Base-by-base conservation (phyloP, 75 land plant species). In the Ceratopteris richardii region DNA sequence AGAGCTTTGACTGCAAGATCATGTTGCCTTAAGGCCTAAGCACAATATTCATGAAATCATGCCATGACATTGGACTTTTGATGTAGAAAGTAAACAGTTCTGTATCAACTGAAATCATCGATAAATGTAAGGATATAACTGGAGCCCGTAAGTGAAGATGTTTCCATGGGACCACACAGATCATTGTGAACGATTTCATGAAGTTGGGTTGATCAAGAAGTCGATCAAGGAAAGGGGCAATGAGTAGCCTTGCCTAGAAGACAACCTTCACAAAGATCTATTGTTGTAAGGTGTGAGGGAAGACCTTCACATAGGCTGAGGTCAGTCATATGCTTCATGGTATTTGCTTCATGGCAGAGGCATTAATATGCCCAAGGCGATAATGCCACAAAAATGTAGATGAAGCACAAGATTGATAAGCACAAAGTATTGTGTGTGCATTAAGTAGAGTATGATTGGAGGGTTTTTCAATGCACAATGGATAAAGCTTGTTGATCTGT, bases 91-190 rank as follows among this genome's bases (percentile, higher is more conserved):
- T 69, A 69, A 3, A 62, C 55, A 36, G 31, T 61, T 6, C 44
- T 62, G 27, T 56, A 62, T n/a, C 54, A 2, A 1, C 23, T 63
- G 33, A 14, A 70, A 29, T 70, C 66, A 58, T 70, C 66, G 21
- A 56, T 57, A 26, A 70, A 56, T 17, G 20, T 27, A 0, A 70
- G 11, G 36, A 70, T 56, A 40, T 70, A 63, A 1, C 0, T 1
- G 22, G 13, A 60, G 1, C 29, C 31, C 6, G 50, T 56, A 24
- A 56, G 28, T 0, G 44, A 57, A 1, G 14, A 9, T 13, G 61
- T 57, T 23, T 57, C 2, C n/a, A n/a, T n/a, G n/a, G n/a, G n/a
- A n/a, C n/a, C n/a, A n/a, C n/a, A n/a, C n/a, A n/a, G n/a, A n/a
- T 44, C 44, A 24, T 52, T 22, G 24, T 69, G 72, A 31, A 62